phyloP scores from a whole-genome alignment of 139 green algal species.

The Diplosphaera chodatii region DNA sequence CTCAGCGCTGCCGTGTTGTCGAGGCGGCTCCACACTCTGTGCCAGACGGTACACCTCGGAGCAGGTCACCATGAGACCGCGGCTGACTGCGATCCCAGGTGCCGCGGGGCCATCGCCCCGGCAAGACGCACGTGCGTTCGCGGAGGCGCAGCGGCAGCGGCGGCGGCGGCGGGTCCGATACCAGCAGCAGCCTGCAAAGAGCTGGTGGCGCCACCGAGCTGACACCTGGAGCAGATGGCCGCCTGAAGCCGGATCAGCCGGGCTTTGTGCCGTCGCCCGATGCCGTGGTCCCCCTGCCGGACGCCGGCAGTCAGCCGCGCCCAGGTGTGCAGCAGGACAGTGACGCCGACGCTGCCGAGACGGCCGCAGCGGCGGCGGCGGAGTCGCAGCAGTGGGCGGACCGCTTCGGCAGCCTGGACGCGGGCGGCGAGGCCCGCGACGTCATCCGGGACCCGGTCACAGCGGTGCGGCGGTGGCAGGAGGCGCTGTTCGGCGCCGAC shows the following conservation, averaged over 20 bases:
- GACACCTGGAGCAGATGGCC: too few species aligned
- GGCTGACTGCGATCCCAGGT: too few species aligned
- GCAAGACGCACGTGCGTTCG: background rate
- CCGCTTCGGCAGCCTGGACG: constrained; percentile 4
- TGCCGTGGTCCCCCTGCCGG: background rate
- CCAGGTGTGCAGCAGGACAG: too few species aligned
- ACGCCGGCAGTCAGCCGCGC: too few species aligned
- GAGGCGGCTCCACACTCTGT: too few species aligned
- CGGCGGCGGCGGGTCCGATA: background rate
- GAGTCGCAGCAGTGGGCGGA: background rate
- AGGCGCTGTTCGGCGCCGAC: constrained; percentile 7
- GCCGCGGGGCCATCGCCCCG: background rate
- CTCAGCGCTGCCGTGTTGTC: too few species aligned
- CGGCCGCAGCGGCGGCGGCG: too few species aligned
- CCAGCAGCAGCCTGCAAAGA: background rate
- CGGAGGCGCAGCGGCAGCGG: background rate
- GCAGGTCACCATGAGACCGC: too few species aligned
- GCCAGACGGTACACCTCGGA: too few species aligned
- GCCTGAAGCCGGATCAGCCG: too few species aligned
- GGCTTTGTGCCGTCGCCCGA: background rate
- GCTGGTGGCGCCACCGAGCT: too few species aligned
- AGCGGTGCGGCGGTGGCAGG: constrained; percentile 7
- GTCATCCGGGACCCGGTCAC: constrained; percentile 15
- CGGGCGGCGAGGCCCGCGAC: constrained; percentile 4
- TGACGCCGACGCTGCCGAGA: too few species aligned